Percentiles rank a stretch among this genome's conserved stretches.
Evolutionary conservation across 495 filamentous ascomycete genomes (phyloP).

Genomic region (Aspergillus conjunctus): DNA sequence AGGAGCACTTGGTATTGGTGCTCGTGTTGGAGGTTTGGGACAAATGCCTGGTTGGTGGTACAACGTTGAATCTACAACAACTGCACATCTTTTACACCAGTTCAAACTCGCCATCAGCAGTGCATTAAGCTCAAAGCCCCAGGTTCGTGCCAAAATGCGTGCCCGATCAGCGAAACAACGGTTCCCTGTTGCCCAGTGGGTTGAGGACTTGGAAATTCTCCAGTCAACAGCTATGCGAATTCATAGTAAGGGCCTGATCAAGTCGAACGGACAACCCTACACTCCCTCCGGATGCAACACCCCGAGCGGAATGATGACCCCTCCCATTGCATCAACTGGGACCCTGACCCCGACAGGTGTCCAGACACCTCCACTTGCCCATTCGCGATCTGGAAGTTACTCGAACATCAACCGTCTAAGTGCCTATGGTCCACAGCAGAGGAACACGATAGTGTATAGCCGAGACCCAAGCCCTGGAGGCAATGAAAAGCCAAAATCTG

Average conservation of each 20-base stretch:
- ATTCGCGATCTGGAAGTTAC: conserved; percentile 51
- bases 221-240: conserved; percentile 58
- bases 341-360: conserved; percentile 49
- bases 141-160: conserved; percentile 67
- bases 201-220: conserved; percentile 62
- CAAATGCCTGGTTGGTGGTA: conserved; percentile 83
- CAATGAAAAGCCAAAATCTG: conserved; percentile 39
- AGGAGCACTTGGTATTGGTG: conserved; percentile 74
- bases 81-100: conserved; percentile 69
- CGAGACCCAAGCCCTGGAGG: conserved; percentile 43
- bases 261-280: conserved; percentile 35
- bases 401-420: conserved; percentile 54
- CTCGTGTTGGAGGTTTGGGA: conserved; percentile 66
- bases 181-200: conserved; percentile 73
- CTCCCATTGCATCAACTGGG: conserved; percentile 34
- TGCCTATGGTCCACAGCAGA: conserved; percentile 49
- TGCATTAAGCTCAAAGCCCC: conserved; percentile 62
- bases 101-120: conserved; percentile 69
- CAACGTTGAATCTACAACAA: conserved; percentile 68
- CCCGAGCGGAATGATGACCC: conserved; percentile 45
- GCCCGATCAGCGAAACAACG: conserved; percentile 75
- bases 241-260: conserved; percentile 44
- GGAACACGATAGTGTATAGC: conserved; percentile 53
- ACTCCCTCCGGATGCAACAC: conserved; percentile 43
- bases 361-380: conserved; percentile 40